Evolutionary conservation across 257 asterid genomes (phyloP).

Genomic region (Solanum arcanum): DNA sequence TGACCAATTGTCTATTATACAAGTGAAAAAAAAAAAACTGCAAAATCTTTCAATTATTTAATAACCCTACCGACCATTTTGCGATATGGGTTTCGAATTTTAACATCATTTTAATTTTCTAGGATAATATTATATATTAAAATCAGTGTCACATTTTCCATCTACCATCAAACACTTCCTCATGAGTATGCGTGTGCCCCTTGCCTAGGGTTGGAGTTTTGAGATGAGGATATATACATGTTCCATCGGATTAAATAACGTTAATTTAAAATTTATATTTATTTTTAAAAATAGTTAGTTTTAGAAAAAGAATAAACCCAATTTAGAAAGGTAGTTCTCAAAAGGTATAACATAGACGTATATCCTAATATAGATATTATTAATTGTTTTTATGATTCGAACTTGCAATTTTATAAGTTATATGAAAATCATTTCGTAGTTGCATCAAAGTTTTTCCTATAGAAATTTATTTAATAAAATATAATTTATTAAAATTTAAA

Average conservation of each 20-base stretch:
- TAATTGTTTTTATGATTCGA: neutral
- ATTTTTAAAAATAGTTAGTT: no score
- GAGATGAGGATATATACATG: no score
- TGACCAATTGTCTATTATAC: neutral
- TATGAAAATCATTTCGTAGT: neutral
- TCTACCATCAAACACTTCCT: conserved; percentile 2
- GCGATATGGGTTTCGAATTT: conserved; percentile 17
- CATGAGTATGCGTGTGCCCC: neutral
- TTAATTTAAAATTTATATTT: no score
- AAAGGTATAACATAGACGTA: neutral
- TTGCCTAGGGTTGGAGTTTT: neutral
- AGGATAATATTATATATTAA: conserved; percentile 10
- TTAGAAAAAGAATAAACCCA: no score
- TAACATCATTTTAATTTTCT: neutral
- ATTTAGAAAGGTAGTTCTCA: no score
- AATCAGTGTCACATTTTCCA: conserved; percentile 23
- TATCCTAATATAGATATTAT: neutral
- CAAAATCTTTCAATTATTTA: conserved; percentile 4
- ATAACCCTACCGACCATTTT: conserved; percentile 32
- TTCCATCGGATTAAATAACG: no score
- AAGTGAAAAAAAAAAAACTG: neutral
- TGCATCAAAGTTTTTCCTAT: neutral
- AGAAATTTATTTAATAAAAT: neutral
- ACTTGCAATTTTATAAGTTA: neutral
- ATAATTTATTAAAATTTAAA: neutral